Conservation (phyloP, 345 rosid species). For the Salix suchowensis region DNA sequence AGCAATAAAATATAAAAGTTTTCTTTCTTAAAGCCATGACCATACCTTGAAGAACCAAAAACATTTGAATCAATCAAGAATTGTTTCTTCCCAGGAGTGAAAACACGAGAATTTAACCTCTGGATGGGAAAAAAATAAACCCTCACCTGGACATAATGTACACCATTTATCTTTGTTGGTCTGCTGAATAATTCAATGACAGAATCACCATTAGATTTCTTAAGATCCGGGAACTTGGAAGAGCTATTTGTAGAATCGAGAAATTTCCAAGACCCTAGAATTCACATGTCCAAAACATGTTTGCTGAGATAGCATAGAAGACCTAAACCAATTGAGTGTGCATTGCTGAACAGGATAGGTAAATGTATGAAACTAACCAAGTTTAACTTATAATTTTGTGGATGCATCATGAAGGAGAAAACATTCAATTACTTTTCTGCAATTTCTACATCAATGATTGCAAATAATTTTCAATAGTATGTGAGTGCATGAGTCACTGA, state of each 20-base stretch:
- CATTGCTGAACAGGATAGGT: background rate
- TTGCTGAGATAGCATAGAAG: conserved; percentile 3
- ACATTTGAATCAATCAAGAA: background rate
- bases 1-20: conserved; percentile 8
- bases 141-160: conserved; percentile 91
- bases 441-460: background rate
- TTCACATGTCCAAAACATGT: conserved; percentile 13
- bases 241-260: conserved; percentile 70
- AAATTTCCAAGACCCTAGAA: conserved; percentile 87
- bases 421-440: background rate
- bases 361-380: background rate
- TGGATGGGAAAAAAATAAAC: background rate
- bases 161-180: conserved; percentile 86
- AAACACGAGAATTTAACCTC: background rate
- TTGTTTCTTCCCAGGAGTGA: background rate
- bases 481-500: conserved; percentile 14
- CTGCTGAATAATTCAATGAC: conserved; percentile 76
- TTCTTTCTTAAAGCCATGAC: background rate
- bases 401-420: background rate
- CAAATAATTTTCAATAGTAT: background rate
- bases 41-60: background rate
- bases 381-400: background rate
- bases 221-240: conserved; percentile 74
- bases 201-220: conserved; percentile 73
- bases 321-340: background rate